Base-by-base conservation (phyloP, 306 rosid genomes). In the Cucumis cinereus region DNA sequence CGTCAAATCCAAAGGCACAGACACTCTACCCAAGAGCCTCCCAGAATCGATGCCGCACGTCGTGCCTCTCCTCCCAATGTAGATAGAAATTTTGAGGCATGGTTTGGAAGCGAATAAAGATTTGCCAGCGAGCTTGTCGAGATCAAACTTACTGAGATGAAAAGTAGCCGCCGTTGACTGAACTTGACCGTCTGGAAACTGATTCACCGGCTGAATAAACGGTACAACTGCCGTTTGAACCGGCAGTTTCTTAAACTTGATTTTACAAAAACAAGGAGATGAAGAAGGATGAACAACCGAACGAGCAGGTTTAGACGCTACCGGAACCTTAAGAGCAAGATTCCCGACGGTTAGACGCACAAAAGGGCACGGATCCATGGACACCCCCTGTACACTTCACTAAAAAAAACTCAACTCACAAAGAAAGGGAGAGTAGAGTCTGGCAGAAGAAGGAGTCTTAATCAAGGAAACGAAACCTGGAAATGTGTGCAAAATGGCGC, bases 341-440 rank as follows among this genome's bases (percentile, higher is more conserved):
- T 88, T 88, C 3, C 84, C 86, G 0, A 92, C 90, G 19, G 89
- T 88, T 64, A 92, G 79, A 1, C 93, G 82, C 12, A 88, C 89
- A 36, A 92, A 92, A 40, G 90, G 91, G 77, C 96, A 92, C 0
- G 97, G 97, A 89, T 92, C 97, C 97, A 92, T 92, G 19, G 70
- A 2, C 17, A 7, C 45, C 28, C 58, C 53, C 58, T 72, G 24
- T 1, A 6, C 61, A 26, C 45, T 30, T 33, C 45, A 30, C 22
- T 33, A 4, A 24, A 16, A 10, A 50, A 49, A 72, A n/a, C 72
- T 38, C 28, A 66, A 61, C 22, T 61, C 41, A 22, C 4, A 36
- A 36, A 64, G 73, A n/a, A 20, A 6, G 30, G 15, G 19, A 66
- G 52, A 66, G 73, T 41, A 20, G 17, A 66, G 38, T 66, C 30